A percentile compares a stretch with the other conserved stretches of the same genome.
phyloP scores from a whole-genome alignment of 345 rosid species.

The Zanthoxylum bungeanum region DNA sequence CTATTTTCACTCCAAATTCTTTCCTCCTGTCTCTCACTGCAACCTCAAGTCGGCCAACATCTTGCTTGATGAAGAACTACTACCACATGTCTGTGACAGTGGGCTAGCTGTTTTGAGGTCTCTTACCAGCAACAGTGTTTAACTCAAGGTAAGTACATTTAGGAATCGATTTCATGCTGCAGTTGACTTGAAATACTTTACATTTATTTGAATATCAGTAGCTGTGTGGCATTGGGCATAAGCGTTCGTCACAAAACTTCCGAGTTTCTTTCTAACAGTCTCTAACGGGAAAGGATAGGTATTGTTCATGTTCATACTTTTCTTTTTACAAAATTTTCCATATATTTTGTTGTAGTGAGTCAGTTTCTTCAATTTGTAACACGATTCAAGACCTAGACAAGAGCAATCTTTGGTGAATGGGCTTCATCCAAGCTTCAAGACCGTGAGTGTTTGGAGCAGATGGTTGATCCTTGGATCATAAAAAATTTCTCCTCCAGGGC shows the following conservation, averaged over 20 bases:
- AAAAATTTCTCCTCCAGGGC: constrained; percentile 48
- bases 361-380: background rate
- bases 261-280: constrained; percentile 46
- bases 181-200: too few relatives aligned
- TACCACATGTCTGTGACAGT: constrained; percentile 68
- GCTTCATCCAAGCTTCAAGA: constrained; percentile 77
- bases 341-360: background rate
- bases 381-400: constrained; percentile 56
- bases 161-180: background rate
- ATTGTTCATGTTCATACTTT: background rate
- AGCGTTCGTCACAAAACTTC: background rate
- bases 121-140: constrained; percentile 60
- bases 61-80: constrained; percentile 77
- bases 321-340: background rate
- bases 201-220: background rate
- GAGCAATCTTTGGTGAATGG: constrained; percentile 79
- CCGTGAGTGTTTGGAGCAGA: constrained; percentile 52
- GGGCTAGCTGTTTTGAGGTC: constrained; percentile 78
- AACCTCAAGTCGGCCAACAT: constrained; percentile 79
- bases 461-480: constrained; percentile 67
- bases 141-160: constrained; percentile 54
- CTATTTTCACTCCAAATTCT: constrained; percentile 68
- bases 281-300: constrained; percentile 86
- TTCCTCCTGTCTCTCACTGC: constrained; percentile 68
- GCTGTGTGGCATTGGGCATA: background rate